Percentiles rank a stretch among this genome's conserved stretches.
Conservation (phyloP, 441 rosid species). For the Populus hybrid region DNA sequence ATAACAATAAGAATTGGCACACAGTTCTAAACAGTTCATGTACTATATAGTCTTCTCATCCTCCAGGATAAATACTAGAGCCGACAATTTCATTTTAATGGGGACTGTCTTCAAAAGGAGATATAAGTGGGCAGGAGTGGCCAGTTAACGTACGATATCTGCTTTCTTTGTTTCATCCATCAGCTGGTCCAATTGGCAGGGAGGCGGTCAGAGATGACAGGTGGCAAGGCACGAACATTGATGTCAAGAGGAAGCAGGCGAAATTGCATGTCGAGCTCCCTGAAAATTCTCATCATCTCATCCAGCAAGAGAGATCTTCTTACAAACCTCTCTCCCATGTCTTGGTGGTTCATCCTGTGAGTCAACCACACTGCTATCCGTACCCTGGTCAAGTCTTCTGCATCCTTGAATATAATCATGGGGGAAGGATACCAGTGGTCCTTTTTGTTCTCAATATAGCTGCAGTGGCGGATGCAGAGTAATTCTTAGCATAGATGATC, state of each 20-base stretch:
- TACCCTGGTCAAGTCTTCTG: constrained; percentile 37
- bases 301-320: constrained; percentile 57
- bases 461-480: constrained; percentile 7
- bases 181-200: background rate
- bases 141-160: background rate
- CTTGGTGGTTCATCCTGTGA: constrained; percentile 64
- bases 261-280: constrained; percentile 61
- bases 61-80: background rate
- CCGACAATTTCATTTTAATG: too few species aligned
- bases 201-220: background rate
- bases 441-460: constrained; percentile 54
- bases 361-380: constrained; percentile 54
- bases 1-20: too few species aligned
- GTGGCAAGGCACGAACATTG: constrained; percentile 38
- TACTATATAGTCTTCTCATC: background rate
- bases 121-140: too few species aligned
- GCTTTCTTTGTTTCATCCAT: background rate
- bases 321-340: constrained; percentile 47
- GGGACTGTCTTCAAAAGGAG: too few species aligned
- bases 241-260: constrained; percentile 58
- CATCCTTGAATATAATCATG: constrained; percentile 40
- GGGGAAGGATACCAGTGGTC: constrained; percentile 66
- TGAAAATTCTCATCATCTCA: constrained; percentile 55
- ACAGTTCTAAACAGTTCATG: too few species aligned
- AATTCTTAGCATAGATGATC: background rate